These are phyloP conservation scores for Fusarium newnesense DNA, from an alignment of 2,329 filamentous ascomycete genomes.

Conservation along the genomic window DNA sequence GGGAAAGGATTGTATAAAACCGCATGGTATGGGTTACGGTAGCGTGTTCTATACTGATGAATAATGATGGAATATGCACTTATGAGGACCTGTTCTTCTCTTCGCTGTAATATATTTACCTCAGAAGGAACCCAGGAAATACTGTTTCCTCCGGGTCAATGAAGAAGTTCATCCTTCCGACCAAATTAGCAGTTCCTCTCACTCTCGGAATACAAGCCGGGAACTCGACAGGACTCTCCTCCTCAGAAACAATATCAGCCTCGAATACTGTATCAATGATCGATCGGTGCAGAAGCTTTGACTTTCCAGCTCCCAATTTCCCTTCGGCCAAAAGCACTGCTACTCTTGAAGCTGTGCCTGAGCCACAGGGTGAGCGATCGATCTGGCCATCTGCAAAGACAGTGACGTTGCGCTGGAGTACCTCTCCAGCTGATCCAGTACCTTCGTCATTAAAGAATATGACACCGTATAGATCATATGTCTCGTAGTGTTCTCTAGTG, in stretches of 20 bases:
- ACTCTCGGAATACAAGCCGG: conserved; percentile 33
- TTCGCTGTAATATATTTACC: fast-evolving
- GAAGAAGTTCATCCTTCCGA: conserved; percentile 32
- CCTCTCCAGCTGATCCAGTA: neutral
- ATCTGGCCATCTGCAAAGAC: conserved; percentile 44
- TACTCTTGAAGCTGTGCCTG: conserved; percentile 37
- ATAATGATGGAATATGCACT: neutral
- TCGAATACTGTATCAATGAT: conserved; percentile 25
- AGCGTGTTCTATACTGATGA: neutral
- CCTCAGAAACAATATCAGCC: conserved; percentile 24
- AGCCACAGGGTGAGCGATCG: conserved; percentile 42
- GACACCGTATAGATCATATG: conserved; percentile 26
- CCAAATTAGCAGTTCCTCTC: conserved; percentile 17
- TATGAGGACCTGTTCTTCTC: fast-evolving
- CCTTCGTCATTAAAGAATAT: conserved; percentile 29
- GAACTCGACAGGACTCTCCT: conserved; percentile 21
- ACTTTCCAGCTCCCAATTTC: neutral
- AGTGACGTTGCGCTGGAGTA: conserved; percentile 35
- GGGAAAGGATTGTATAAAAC: neutral
- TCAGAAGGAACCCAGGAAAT: conserved; percentile 26
- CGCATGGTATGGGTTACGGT: fast-evolving
- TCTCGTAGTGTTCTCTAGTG: neutral
- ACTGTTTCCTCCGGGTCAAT: conserved; percentile 26
- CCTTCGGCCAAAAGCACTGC: conserved; percentile 21
- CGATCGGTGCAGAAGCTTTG: conserved; percentile 13